Base-by-base conservation (phyloP, 345 rosid genomes). In the Excoecaria agallocha region DNA sequence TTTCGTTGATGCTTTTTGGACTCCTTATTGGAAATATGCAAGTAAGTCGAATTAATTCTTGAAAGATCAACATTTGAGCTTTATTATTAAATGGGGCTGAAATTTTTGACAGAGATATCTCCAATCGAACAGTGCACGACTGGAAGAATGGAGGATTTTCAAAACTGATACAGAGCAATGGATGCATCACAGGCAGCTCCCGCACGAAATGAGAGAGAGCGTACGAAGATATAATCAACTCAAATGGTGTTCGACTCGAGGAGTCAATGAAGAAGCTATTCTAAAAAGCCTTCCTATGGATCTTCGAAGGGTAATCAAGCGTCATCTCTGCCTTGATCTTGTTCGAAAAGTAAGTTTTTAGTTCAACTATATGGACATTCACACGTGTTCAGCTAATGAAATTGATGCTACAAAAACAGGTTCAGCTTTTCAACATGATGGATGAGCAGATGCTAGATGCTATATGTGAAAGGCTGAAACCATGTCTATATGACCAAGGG, bases 391-490 rank as follows among this genome's bases (percentile, higher is more conserved):
- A 43, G 10, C 30, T 30, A 30, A 30, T 30, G 30, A 30, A 30
- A 30, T 30, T 30, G 30, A 30, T 30, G 30, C 2, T 30, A 30
- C 30, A 30, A 30, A n/a, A 43, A 22, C 60, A 61, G 78, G 79
- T 76, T 24, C 79, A 46, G 15, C n/a, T 76, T 0, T 76, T 76
- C n/a, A 12, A 64, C 15, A 66, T 41, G 82, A 90, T 90, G 97
- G 96, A 93, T 22, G 91, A 87, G 38, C 90, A 84, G 41, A 75
- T 92, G 46, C 68, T 90, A 51, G 94, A 89, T 74, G 97, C 94
- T 71, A 87, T 90, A 79, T 92, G 96, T 24, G 90, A 90, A 72
- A 88, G 85, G 76, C 87, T 90, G 63, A 89, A 80, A 77, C 90
- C 88, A 0, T 85, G 79, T 4, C 89, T 90, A 62, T 88, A 83